Conservation (phyloP, 306 rosid genomes). For the Vicia sativa region DNA sequence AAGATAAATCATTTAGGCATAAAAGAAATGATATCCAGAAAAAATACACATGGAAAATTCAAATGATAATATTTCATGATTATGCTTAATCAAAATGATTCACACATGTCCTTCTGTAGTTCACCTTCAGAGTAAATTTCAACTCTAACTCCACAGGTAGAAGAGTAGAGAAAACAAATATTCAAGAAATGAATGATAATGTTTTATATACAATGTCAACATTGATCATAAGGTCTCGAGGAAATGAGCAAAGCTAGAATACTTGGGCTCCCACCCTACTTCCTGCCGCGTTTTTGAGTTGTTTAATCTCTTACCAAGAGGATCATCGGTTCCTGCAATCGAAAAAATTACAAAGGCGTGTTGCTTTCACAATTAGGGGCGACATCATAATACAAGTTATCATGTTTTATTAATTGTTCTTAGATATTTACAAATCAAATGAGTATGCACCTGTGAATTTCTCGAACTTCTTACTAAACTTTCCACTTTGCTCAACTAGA, state of each 20-base stretch:
- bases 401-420: conserved; percentile 3
- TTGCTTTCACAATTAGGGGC: conserved; percentile 1
- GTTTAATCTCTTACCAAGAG: conserved; percentile 87
- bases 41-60: conserved; percentile 12
- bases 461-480: conserved; percentile 72
- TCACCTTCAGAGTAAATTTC: not conserved
- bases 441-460: conserved; percentile 66
- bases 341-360: not conserved
- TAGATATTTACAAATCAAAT: conserved; percentile 4
- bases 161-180: not conserved
- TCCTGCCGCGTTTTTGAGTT: conserved; percentile 77
- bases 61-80: conserved; percentile 29
- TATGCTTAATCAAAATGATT: conserved; percentile 32
- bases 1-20: conserved; percentile 1
- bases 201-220: conserved; percentile 38
- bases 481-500: conserved; percentile 74
- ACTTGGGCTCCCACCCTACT: conserved; percentile 94
- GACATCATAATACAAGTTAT: not conserved
- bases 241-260: conserved; percentile 71
- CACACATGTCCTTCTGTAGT: conserved; percentile 1
- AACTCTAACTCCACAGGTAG: not conserved
- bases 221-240: conserved; percentile 58
- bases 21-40: not conserved
- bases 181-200: conserved; percentile 27
- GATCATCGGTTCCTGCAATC: conserved; percentile 69